Conservation (phyloP, 2,329 filamentous ascomycete genomes). For the Simplicillium aogashimaense region DNA sequence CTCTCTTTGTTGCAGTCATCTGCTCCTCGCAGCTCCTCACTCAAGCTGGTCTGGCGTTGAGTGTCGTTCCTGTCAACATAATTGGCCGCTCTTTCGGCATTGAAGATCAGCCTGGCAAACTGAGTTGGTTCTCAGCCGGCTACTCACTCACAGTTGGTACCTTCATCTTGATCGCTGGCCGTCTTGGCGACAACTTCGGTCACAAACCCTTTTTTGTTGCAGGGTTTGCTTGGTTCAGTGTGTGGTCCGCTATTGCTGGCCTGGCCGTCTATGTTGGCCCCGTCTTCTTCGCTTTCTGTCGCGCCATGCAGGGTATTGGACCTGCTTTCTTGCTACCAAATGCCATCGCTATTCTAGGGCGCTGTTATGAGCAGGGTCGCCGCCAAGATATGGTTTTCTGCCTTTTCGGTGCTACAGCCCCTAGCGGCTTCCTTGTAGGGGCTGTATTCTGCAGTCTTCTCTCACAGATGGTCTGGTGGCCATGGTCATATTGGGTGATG, state of each 20-base stretch:
- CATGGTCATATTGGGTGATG: conserved; percentile 30
- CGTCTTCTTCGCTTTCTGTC: conserved; percentile 9
- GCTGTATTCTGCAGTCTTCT: conserved; percentile 17
- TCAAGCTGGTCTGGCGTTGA: conserved; percentile 11
- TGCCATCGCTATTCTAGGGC: conserved; percentile 43
- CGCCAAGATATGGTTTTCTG: conserved; percentile 24
- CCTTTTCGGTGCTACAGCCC: conserved; percentile 22
- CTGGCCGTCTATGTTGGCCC: conserved; percentile 5
- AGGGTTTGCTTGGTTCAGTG: conserved; percentile 38
- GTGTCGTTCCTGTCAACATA: conserved; percentile 21
- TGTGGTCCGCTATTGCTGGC: conserved; percentile 32
- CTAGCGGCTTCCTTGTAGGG: conserved; percentile 19
- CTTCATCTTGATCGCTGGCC: conserved; percentile 41
- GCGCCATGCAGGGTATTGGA: conserved; percentile 42
- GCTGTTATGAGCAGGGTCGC: conserved; percentile 30
- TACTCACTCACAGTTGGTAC: conserved; percentile 42
- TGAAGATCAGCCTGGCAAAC: conserved; percentile 26
- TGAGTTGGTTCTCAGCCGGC: conserved; percentile 42
- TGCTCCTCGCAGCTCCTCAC: conserved; percentile 13
- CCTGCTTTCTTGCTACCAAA: conserved; percentile 47
- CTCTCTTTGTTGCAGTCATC: conserved; percentile 5
- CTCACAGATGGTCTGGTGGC: conserved; percentile 25
- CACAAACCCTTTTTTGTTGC: conserved; percentile 38
- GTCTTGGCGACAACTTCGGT: conserved; percentile 43
- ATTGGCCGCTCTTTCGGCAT: conserved; percentile 32